Base-by-base conservation (phyloP, 2,329 filamentous ascomycete genomes). In the Scedosporium apiospermum region DNA sequence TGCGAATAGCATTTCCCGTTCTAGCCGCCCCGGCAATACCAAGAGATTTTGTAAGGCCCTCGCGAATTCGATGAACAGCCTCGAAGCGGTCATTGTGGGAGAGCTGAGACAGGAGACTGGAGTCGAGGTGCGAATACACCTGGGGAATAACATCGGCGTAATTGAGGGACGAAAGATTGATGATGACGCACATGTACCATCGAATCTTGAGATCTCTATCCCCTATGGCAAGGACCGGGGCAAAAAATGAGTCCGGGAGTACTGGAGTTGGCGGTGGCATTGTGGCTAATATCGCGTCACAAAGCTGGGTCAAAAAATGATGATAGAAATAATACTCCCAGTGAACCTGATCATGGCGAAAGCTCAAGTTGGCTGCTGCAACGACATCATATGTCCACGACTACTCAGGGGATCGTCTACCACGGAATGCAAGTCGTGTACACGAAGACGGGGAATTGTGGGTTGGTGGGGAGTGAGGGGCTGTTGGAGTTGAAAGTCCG, bases 121-220 rank as follows among this genome's bases (percentile, higher is more conserved):
- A 18, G 6, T 44, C 16, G 18, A 66, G 57, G 58, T 66, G 65
- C 16, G 44, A 30, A 44, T 65, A 66, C 6, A 66, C 65, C 18
- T 61, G 46, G 21, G 65, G 65, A 14, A 66, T 61, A 9, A 66
- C 60, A 23, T 66, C 65, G 7, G 65, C 64, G 30, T 65, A 66
- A 42, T 66, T 66, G 4, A 65, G 58, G 12, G 64, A 61, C 3
- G 64, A 63, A 6, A 66, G 62, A 18, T 53, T 66, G 42, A 66
- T 61, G 18, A 66, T 63, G 18, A 62, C 62, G 42, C 65, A 66
- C 57, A 63, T 64, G 55, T 66, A 66, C 65, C 64, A 65, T 2
- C 61, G 59, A 21, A 64, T 57, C 16, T 60, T 61, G 21, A 42
- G 12, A 23, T 30, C 21, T 23, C 30, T 44, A 34, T 59, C 18